Conservation (phyloP, 768 basidiomycete genomes). For the Tulasnella sp. region DNA sequence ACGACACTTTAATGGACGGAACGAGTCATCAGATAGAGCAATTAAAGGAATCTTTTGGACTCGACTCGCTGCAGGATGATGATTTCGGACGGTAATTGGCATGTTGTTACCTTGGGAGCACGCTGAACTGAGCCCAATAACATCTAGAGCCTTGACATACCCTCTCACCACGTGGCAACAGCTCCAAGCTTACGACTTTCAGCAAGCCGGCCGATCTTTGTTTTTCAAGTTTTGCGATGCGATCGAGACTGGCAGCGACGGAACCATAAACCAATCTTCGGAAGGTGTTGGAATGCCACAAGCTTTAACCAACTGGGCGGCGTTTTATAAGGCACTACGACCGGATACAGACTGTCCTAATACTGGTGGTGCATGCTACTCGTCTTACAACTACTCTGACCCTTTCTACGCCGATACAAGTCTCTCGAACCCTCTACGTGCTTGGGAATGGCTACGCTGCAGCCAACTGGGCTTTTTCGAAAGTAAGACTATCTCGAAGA, state of each 20-base stretch:
- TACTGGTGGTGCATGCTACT: constrained; percentile 1
- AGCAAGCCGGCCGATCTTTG: neutral
- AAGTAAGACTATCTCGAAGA: neutral
- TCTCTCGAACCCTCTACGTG: neutral
- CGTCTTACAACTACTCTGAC: neutral
- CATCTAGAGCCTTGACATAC: neutral
- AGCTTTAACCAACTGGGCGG: neutral
- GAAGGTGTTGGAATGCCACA: neutral
- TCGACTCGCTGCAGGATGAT: neutral
- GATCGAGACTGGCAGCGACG: neutral
- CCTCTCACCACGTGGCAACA: neutral
- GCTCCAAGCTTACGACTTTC: neutral
- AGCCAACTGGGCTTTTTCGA: neutral
- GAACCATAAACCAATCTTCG: neutral
- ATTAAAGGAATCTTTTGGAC: neutral
- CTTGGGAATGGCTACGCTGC: constrained; percentile 1
- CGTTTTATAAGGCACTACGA: neutral
- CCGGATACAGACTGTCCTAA: neutral
- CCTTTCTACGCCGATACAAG: neutral
- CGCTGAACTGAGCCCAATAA: too few relatives aligned
- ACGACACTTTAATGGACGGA: neutral
- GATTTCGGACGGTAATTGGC: neutral
- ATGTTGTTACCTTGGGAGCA: neutral
- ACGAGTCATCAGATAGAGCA: neutral
- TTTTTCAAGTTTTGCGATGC: constrained; percentile 15